Evolutionary conservation across 768 basidiomycete genomes (phyloP).

Genomic region (Gloeophyllum trabeum): DNA sequence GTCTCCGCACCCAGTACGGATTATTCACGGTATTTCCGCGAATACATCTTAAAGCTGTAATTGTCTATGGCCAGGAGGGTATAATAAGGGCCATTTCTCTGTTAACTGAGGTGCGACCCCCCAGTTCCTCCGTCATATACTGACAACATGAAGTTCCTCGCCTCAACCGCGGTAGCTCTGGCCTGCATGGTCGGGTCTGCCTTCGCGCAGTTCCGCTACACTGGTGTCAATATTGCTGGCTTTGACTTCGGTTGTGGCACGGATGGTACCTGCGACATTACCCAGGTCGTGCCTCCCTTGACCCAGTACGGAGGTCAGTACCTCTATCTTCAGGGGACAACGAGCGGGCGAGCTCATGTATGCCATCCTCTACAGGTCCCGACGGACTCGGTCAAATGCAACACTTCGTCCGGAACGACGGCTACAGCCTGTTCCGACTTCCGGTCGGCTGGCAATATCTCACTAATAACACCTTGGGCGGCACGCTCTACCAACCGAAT

Average conservation of each 20-base stretch:
- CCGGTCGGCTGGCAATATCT: conserved; percentile 8
- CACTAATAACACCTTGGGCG: conserved; percentile 32
- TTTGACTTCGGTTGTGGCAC: background rate
- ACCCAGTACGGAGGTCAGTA: conserved; percentile 28
- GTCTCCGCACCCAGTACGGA: too few relatives aligned
- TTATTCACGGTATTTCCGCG: too few relatives aligned
- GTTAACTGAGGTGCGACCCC: too few relatives aligned
- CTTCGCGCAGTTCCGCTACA: background rate
- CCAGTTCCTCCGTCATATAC: too few relatives aligned
- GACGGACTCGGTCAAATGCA: background rate
- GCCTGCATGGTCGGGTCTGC: background rate
- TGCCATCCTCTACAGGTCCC: conserved; percentile 2
- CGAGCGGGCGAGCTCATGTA: conserved; percentile 33
- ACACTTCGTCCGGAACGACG: background rate
- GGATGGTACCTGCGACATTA: background rate
- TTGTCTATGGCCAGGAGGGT: too few relatives aligned
- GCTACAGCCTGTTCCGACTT: conserved; percentile 1
- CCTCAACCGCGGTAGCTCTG: background rate
- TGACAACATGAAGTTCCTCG: background rate
- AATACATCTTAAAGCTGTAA: too few relatives aligned
- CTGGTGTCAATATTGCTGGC: conserved; percentile 1
- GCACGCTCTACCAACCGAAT: conserved; percentile 31
- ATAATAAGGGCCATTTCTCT: too few relatives aligned
- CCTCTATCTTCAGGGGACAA: conserved; percentile 35
- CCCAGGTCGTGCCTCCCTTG: conserved; percentile 24